Percentiles rank a stretch among this genome's conserved stretches.
Conservation (phyloP, 768 basidiomycete species). For the Xerocomus potaroensis region DNA sequence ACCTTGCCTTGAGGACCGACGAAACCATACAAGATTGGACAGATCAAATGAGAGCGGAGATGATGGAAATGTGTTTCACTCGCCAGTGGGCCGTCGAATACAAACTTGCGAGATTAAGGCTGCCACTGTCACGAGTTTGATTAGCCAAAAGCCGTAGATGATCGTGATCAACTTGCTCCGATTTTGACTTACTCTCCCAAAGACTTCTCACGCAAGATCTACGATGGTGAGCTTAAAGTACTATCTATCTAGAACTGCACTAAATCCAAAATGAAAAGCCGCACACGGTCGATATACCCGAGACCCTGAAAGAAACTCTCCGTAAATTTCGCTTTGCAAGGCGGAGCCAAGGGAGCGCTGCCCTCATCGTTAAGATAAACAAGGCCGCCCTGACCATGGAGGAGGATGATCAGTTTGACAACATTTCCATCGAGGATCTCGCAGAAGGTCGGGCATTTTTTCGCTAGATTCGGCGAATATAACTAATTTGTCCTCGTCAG, state of each 20-base stretch:
- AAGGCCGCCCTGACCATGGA: slow-evolving; percentile 77
- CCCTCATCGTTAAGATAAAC: slow-evolving; percentile 88
- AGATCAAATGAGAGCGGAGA: too few species aligned
- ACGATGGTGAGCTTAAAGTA: slow-evolving; percentile 21
- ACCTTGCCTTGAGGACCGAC: too few species aligned
- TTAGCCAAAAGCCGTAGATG: too few species aligned
- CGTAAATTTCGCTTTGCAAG: slow-evolving; percentile 80
- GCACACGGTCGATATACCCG: slow-evolving; percentile 80
- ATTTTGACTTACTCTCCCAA: too few species aligned
- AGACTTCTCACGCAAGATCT: background rate
- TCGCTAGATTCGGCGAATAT: background rate
- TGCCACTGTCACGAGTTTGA: too few species aligned
- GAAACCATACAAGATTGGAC: too few species aligned
- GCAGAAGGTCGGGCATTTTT: slow-evolving; percentile 60
- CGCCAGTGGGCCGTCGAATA: too few species aligned
- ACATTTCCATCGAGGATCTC: slow-evolving; percentile 76
- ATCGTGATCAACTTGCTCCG: too few species aligned
- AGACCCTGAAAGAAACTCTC: slow-evolving; percentile 69
- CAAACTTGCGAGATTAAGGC: too few species aligned
- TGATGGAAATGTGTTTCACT: too few species aligned
- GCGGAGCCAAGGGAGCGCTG: slow-evolving; percentile 63
- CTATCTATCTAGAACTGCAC: background rate
- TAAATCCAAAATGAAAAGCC: slow-evolving; percentile 14
- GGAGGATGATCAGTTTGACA: slow-evolving; percentile 75
- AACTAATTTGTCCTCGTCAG: slow-evolving; percentile 37